Conservation (phyloP, 2,329 filamentous ascomycete genomes). For the Fusarium domesticum region DNA sequence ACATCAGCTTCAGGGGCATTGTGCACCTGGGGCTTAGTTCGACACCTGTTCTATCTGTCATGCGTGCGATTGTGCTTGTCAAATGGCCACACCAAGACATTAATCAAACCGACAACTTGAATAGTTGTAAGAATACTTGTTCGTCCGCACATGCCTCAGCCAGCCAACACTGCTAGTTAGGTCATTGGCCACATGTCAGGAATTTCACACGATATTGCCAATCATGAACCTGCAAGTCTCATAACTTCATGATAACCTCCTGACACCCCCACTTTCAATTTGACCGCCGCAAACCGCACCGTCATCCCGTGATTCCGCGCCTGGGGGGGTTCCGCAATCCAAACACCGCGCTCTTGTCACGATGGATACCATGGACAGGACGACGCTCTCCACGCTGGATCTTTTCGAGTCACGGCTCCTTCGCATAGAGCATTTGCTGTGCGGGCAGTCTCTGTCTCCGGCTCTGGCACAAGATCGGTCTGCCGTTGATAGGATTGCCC, state of each 20-base stretch:
- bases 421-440: slow-evolving; percentile 58
- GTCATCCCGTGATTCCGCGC: slow-evolving; percentile 14
- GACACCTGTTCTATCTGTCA: too few species aligned
- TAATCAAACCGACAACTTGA: not conserved
- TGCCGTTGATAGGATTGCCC: slow-evolving; percentile 43
- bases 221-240: slow-evolving; percentile 20
- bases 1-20: not conserved
- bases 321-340: slow-evolving; percentile 13
- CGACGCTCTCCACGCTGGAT: slow-evolving; percentile 53
- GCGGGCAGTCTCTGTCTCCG: slow-evolving; percentile 42
- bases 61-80: too few species aligned
- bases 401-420: slow-evolving; percentile 58
- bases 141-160: not conserved
- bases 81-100: not conserved
- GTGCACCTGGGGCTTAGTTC: too few species aligned
- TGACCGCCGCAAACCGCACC: slow-evolving; percentile 12
- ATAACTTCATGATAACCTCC: slow-evolving; percentile 25
- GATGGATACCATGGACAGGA: slow-evolving; percentile 47
- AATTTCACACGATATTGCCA: slow-evolving; percentile 6
- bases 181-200: not conserved
- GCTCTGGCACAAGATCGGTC: slow-evolving; percentile 38
- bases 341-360: slow-evolving; percentile 7
- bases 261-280: slow-evolving; percentile 26
- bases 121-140: not conserved
- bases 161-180: not conserved